phyloP scores from a whole-genome alignment of 805 yeast species.

The Spathaspora sp. region DNA sequence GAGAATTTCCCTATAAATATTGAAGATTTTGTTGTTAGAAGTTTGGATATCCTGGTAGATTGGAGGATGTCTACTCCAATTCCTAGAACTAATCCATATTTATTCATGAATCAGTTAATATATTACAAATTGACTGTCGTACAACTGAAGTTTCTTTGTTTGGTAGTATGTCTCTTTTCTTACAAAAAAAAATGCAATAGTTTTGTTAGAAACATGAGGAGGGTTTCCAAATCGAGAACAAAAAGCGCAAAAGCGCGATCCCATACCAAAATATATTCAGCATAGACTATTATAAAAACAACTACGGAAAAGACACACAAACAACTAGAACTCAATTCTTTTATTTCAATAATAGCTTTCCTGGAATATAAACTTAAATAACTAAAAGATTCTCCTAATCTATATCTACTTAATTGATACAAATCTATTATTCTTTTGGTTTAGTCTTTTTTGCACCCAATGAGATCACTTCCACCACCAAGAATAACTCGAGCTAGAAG shows the following conservation, averaged over 20 bases:
- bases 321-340: no score
- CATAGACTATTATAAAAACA: no score
- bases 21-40: slow-evolving; percentile 34
- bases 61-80: slow-evolving; percentile 58
- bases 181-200: no score
- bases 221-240: no score
- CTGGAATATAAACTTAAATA: no score
- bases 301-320: no score
- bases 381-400: background rate
- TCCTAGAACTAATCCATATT: slow-evolving; percentile 25
- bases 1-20: slow-evolving; percentile 36
- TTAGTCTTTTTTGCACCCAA: slow-evolving; percentile 4
- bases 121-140: background rate
- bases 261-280: no score
- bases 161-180: background rate
- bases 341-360: no score
- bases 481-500: slow-evolving; percentile 27
- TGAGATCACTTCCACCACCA: slow-evolving; percentile 39
- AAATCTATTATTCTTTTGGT: background rate
- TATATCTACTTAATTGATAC: background rate
- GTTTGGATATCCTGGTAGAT: slow-evolving; percentile 40
- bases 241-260: no score
- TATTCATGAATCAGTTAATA: background rate
- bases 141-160: no score
- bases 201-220: no score